Evolutionary conservation across 768 basidiomycete genomes (phyloP), one percentile per base, ranked within the genome.

Genomic region (Pleurotus tuoliensis): DNA sequence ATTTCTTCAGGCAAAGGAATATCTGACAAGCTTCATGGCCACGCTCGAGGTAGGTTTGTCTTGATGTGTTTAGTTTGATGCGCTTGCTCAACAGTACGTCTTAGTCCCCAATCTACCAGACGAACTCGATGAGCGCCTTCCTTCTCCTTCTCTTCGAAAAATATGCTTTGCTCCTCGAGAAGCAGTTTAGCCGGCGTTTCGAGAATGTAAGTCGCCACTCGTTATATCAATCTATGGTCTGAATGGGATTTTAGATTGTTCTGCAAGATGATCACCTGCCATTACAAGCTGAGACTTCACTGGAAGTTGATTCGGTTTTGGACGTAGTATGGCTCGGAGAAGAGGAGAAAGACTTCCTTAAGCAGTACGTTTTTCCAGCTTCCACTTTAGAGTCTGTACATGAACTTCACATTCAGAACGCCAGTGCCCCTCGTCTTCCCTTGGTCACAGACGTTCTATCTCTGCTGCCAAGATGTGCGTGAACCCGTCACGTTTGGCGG

Each of bases 371-470:
- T 3, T 45, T 25, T 16, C 22, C 11, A 9, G 25, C n/a, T n/a
- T 12, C 27, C 4, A 48, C 16, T 48, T 5, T 39, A 16, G 13
- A 22, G 8, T 11, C 8, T 41, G 3, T 57, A 24, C 61, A 61
- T 40, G 63, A 59, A 37, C 39, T 61, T n/a, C 24, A 27, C 44
- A 25, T 55, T 92, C 54, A 58, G 93, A 64, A 76, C 74, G 54
- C 63, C 79, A 6, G 71, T 87, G 53, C 93, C 94, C 4, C 75
- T 87, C 56, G 76, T 78, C 24, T 76, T 99, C 40, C 94, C 97
- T 1, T 99, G 96, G 91, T 98, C 96, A 0, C 88, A 91, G 67
- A 90, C 91, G 1, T 98, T 98, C 70, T 91, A 94, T 63, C 76
- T 90, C n/a, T 96, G 92, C 64, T 98, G 96, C 67, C 89, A 92